Conservation (phyloP, 371 early-diverging fungal species). For the Sanchytrium tribonematis region DNA sequence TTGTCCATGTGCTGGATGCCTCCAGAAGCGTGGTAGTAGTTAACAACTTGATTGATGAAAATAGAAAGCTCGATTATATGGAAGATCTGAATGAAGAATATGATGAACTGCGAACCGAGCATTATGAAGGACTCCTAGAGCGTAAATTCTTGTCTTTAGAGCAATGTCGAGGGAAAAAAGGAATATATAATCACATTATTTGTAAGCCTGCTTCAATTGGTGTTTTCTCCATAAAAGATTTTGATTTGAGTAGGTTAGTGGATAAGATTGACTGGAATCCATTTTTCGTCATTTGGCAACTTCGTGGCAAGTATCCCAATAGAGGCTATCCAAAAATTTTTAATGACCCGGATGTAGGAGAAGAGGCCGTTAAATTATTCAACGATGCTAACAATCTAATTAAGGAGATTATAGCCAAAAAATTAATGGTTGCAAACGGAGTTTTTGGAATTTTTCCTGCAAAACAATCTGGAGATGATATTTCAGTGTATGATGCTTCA, state of each 20-base stretch:
- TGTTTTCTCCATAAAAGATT: constrained; percentile 25
- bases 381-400: constrained; percentile 54
- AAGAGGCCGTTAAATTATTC: constrained; percentile 61
- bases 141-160: constrained; percentile 33
- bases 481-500: constrained; percentile 38
- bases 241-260: constrained; percentile 34
- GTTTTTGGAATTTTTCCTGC: constrained; percentile 64
- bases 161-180: constrained; percentile 29
- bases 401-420: constrained; percentile 35
- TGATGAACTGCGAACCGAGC: constrained; percentile 65
- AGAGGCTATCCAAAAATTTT: constrained; percentile 82
- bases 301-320: constrained; percentile 74
- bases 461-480: constrained; percentile 58
- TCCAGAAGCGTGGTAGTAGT: constrained; percentile 37
- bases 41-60: constrained; percentile 44
- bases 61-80: constrained; percentile 40
- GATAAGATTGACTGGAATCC: constrained; percentile 80
- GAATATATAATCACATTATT: constrained; percentile 18
- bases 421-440: constrained; percentile 33
- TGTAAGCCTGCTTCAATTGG: constrained; percentile 47
- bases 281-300: constrained; percentile 79
- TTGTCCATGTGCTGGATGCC: constrained; percentile 43
- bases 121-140: constrained; percentile 63
- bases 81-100: constrained; percentile 68
- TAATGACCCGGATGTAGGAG: constrained; percentile 54